Base-by-base conservation (phyloP, 2,329 filamentous ascomycete species). In the Metarhizium brunneum region DNA sequence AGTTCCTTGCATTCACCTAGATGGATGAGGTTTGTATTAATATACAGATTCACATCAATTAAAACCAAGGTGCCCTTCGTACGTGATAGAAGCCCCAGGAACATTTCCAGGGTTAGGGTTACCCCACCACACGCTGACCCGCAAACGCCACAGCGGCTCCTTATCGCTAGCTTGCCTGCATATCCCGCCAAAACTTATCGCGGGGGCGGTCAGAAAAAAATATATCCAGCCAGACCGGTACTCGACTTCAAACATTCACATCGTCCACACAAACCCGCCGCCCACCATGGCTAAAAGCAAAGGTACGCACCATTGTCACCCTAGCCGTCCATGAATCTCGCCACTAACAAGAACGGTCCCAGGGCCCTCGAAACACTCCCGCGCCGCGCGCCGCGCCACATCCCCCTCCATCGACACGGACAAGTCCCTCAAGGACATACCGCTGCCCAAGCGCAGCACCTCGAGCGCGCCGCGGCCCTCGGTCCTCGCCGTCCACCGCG, bases 371-470 rank as follows among this genome's bases (percentile, higher is more conserved):
- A 70, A 83, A 56, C 87, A 86, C 73, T 92, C 88, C 54, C 86
- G 88, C 61, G 87, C 86, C 57, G 86, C 87, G 45, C 82, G 87
- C 65, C 84, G 88, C 60, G 87, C 84, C 50, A 82, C 83, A 16
- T 87, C 86, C 4, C 85, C 87, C 30, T 77, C 83, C 64, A 84
- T 89, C 69, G 73, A 88, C 71, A 81, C 82, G 47, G 85, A 89
- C 76, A 88, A 88, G 71, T 87, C 85, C 6, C 76, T 88, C 25
- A 87, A 86, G 66, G 73, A 82, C 42, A 70, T 80, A 57, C 73
- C 77, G 58, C 74, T 78, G 50, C 8, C 54, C 6, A 18, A 52
- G 16, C 11, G 52, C 59, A 30, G 8, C 59, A 29, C 25, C 18
- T 60, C 62, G 25, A 47, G 7, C 59, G 30, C 18, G 25, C 60